Evolutionary conservation across 1,284 basidiomycete species (phyloP).

Genomic region (Ganoderma sp.): DNA sequence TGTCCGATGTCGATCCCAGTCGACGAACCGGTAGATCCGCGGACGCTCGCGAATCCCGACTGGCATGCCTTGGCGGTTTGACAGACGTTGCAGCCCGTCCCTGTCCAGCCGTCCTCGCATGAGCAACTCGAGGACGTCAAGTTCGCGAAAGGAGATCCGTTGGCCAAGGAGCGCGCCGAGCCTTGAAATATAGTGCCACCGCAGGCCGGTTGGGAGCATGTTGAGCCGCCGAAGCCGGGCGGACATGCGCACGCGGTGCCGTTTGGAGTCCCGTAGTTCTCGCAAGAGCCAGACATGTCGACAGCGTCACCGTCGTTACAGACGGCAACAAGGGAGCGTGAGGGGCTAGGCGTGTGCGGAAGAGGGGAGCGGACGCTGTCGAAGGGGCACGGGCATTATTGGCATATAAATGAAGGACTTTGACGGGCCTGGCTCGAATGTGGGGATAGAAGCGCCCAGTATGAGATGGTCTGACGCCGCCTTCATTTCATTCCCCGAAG

Average conservation of each 20-base stretch:
- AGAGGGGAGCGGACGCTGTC: slow-evolving; percentile 6
- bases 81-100: slow-evolving; percentile 81
- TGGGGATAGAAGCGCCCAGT: background rate
- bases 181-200: slow-evolving; percentile 83
- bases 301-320: slow-evolving; percentile 4
- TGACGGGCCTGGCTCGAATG: background rate
- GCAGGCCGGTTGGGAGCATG: slow-evolving; percentile 74
- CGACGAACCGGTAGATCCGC: slow-evolving; percentile 37
- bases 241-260: slow-evolving; percentile 73
- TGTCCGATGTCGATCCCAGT: slow-evolving; percentile 39
- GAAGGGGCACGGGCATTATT: background rate
- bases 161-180: slow-evolving; percentile 54
- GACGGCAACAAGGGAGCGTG: background rate
- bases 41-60: slow-evolving; percentile 53
- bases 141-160: slow-evolving; percentile 58
- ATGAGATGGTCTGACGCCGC: background rate
- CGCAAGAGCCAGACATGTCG: slow-evolving; percentile 49
- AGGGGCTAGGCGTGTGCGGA: background rate
- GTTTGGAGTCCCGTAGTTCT: slow-evolving; percentile 69
- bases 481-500: background rate
- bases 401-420: background rate
- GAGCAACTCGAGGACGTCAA: slow-evolving; percentile 62
- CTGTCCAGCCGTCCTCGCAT: slow-evolving; percentile 77
- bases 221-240: slow-evolving; percentile 73
- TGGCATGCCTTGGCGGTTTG: slow-evolving; percentile 66